phyloP scores from a whole-genome alignment of 768 basidiomycete genomes.

The Phylloporus arenicola region DNA sequence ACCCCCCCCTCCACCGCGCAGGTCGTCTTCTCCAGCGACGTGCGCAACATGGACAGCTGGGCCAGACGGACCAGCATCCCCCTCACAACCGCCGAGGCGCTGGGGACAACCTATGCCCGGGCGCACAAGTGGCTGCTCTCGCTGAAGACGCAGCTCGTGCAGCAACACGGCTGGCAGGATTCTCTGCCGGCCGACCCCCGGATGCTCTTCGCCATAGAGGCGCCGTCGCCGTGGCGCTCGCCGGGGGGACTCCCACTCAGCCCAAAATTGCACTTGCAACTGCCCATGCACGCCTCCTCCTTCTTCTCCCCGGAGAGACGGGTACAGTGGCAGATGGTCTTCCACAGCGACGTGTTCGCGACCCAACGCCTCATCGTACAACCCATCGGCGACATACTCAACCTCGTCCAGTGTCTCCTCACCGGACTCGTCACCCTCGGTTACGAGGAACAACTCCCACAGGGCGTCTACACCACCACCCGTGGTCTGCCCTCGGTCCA shows the following conservation, averaged over 20 bases:
- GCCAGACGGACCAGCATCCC: constrained; percentile 74
- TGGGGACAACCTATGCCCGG: constrained; percentile 75
- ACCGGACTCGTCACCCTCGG: constrained; percentile 67
- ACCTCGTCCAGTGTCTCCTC: constrained; percentile 65
- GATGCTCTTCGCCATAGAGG: constrained; percentile 76
- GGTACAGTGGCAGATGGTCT: constrained; percentile 88
- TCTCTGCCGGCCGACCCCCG: constrained; percentile 53
- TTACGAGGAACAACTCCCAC: constrained; percentile 68
- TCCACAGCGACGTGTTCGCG: constrained; percentile 72
- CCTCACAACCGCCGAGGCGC: constrained; percentile 75
- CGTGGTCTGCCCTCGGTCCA: constrained; percentile 73
- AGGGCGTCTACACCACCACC: constrained; percentile 67
- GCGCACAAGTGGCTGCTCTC: constrained; percentile 71
- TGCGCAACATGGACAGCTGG: constrained; percentile 81
- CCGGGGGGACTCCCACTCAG: constrained; percentile 70
- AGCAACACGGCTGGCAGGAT: constrained; percentile 67
- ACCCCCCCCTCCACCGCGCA: constrained; percentile 41
- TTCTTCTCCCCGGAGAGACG: constrained; percentile 83
- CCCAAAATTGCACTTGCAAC: constrained; percentile 64
- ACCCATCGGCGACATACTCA: constrained; percentile 65
- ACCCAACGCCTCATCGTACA: constrained; percentile 62
- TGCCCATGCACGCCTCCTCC: constrained; percentile 74
- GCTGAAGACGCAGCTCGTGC: constrained; percentile 59
- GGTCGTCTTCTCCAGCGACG: constrained; percentile 75
- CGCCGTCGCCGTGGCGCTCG: constrained; percentile 73